phyloP scores from a whole-genome alignment of 306 rosid species.

The Cicer bijugum region DNA sequence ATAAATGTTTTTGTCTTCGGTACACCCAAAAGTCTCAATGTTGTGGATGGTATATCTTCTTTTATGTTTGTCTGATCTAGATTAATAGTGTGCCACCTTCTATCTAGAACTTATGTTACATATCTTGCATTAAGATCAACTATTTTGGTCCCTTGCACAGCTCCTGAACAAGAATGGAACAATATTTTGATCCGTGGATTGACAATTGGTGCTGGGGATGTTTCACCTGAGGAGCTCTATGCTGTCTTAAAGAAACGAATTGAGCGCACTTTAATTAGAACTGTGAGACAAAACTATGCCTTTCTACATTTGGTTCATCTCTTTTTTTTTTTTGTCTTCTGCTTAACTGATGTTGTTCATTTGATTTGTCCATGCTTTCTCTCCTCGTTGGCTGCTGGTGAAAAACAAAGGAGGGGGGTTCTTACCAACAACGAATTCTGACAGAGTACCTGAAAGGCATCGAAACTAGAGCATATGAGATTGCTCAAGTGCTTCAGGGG shows the following conservation, averaged over 20 bases:
- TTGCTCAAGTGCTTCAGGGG: conserved; percentile 70
- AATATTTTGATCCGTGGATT: conserved; percentile 72
- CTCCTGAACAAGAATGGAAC: conserved; percentile 92
- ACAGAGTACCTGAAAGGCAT: conserved; percentile 84
- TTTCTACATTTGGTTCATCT: neutral
- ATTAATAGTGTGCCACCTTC: conserved; percentile 10
- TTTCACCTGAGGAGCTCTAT: conserved; percentile 68
- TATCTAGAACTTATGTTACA: conserved; percentile 25
- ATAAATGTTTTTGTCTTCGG: conserved; percentile 6
- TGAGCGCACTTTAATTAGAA: conserved; percentile 88
- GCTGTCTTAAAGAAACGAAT: conserved; percentile 79
- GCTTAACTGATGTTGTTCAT: conserved; percentile 29
- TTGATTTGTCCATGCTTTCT: conserved; percentile 37
- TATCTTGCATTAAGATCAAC: conserved; percentile 13
- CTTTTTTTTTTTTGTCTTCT: conserved; percentile 21
- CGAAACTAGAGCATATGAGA: conserved; percentile 70
- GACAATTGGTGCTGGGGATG: conserved; percentile 72
- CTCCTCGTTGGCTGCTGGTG: conserved; percentile 3
- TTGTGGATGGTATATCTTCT: neutral
- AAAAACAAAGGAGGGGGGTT: conserved; percentile 82
- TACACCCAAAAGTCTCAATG: conserved; percentile 19
- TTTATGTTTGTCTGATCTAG: conserved; percentile 23
- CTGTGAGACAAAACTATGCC: conserved; percentile 59
- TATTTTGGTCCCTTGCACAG: conserved; percentile 57
- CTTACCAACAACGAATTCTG: conserved; percentile 85